Percentiles rank a stretch among this genome's conserved stretches.
Conservation (phyloP, 371 early-diverging fungal genomes). For the Nematocida homosporus region DNA sequence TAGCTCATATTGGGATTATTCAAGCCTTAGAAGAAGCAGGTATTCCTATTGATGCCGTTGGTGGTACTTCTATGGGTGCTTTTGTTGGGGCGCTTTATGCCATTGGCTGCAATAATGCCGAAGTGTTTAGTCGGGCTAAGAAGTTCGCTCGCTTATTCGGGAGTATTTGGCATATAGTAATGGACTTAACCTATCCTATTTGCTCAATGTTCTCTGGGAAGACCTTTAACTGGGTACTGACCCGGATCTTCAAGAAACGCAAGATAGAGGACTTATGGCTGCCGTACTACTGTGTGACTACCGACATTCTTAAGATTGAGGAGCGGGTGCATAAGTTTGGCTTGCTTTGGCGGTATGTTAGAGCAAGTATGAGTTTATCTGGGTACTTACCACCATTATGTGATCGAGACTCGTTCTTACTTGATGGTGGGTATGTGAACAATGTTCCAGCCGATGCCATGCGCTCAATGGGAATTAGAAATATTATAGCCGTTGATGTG, state of each 20-base stretch:
- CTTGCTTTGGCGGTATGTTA: conserved; percentile 87
- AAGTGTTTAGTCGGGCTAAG: conserved; percentile 77
- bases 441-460: conserved; percentile 91
- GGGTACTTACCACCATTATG: conserved; percentile 79
- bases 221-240: conserved; percentile 85
- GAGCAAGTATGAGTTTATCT: conserved; percentile 93
- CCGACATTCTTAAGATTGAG: conserved; percentile 86
- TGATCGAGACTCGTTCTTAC: conserved; percentile 85
- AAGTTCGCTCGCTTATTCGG: conserved; percentile 76
- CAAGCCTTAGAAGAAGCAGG: conserved; percentile 92
- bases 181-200: conserved; percentile 88
- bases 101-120: conserved; percentile 76
- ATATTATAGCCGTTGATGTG: conserved; percentile 91
- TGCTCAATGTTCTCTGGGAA: conserved; percentile 70
- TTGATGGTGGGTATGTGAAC: conserved; percentile 97
- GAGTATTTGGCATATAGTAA: conserved; percentile 77
- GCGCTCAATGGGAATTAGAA: conserved; percentile 77
- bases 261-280: conserved; percentile 96
- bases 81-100: conserved; percentile 92
- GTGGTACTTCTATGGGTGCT: conserved; percentile 92
- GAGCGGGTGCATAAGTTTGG: conserved; percentile 84
- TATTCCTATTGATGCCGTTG: conserved; percentile 86
- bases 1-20: conserved; percentile 88
- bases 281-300: conserved; percentile 87
- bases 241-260: conserved; percentile 81